These are phyloP conservation scores for Solanum commersonii DNA, from an alignment of 257 asterid species.

Conservation along the genomic window DNA sequence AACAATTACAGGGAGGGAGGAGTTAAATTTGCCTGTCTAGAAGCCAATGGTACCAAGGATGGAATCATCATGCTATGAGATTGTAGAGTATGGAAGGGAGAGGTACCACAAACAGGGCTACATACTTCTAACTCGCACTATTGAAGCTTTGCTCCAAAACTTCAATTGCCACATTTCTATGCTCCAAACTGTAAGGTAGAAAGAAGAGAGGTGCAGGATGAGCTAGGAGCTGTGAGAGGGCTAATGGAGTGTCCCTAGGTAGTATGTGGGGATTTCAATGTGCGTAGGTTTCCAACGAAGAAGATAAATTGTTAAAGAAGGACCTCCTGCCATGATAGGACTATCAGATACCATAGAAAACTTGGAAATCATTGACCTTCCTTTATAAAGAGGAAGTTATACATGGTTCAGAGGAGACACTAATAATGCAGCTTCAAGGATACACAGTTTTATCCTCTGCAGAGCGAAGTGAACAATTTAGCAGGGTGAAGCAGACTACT, in stretches of 20 bases:
- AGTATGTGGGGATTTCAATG: not conserved
- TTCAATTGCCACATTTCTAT: not conserved
- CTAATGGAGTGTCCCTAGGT: not conserved
- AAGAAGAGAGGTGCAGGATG: not conserved
- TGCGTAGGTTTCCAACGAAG: not conserved
- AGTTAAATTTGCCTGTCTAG: not conserved
- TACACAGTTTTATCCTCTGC: not conserved
- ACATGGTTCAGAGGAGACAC: not conserved
- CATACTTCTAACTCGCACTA: not conserved
- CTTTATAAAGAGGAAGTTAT: not conserved
- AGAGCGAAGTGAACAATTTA: not conserved
- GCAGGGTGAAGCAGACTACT: not conserved
- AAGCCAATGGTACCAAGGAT: not conserved
- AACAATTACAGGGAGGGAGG: not conserved
- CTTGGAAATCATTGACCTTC: not conserved
- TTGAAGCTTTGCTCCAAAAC: not conserved
- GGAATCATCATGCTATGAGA: not conserved
- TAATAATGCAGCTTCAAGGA: not conserved
- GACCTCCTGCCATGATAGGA: not conserved
- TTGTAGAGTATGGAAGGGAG: not conserved
- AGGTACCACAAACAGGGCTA: not conserved
- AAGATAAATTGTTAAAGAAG: not conserved
- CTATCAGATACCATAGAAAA: not conserved
- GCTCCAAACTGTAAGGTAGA: not conserved
- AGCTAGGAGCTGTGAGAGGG: not conserved